Evolutionary conservation across 495 filamentous ascomycete species (phyloP).

Genomic region (Xylaria venustula): DNA sequence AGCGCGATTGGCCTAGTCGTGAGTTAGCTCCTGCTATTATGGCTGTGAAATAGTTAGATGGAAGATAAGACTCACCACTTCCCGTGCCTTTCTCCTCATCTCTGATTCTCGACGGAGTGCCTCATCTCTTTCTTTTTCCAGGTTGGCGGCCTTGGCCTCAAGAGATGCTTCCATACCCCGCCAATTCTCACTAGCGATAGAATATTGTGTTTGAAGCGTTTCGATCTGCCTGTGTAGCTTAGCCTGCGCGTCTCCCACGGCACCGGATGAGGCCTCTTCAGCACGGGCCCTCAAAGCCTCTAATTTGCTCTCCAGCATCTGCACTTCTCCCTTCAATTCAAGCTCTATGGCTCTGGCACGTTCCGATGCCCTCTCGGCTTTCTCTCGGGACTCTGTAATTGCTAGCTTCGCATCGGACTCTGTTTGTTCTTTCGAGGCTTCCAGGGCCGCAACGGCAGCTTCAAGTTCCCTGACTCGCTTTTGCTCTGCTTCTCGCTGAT

Average conservation of each 20-base stretch:
- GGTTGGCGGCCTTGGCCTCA: slow-evolving; percentile 63
- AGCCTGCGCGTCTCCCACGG: slow-evolving; percentile 77
- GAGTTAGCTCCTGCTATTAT: slow-evolving; percentile 25
- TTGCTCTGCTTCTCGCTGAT: slow-evolving; percentile 65
- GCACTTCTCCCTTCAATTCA: slow-evolving; percentile 80
- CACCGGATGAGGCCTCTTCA: slow-evolving; percentile 86
- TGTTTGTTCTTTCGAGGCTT: slow-evolving; percentile 73
- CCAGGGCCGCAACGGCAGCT: slow-evolving; percentile 66
- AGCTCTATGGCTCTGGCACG: slow-evolving; percentile 66
- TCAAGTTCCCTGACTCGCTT: slow-evolving; percentile 65
- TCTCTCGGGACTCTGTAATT: slow-evolving; percentile 65
- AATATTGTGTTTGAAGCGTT: slow-evolving; percentile 93
- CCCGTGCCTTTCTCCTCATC: slow-evolving; percentile 79
- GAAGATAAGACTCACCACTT: slow-evolving; percentile 67
- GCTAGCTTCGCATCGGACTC: slow-evolving; percentile 70
- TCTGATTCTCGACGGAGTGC: slow-evolving; percentile 79
- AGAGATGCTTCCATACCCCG: slow-evolving; percentile 88
- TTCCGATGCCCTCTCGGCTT: slow-evolving; percentile 72
- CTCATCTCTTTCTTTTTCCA: slow-evolving; percentile 92
- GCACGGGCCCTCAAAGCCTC: slow-evolving; percentile 81
- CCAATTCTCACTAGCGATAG: slow-evolving; percentile 94
- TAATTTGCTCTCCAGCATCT: slow-evolving; percentile 83
- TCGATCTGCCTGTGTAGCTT: slow-evolving; percentile 93
- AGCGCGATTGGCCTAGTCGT: slow-evolving; percentile 63
- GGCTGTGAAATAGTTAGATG: background rate